These are phyloP conservation scores for Hemileia vastatrix DNA, from an alignment of 1,284 basidiomycete genomes.

Conservation along the genomic window DNA sequence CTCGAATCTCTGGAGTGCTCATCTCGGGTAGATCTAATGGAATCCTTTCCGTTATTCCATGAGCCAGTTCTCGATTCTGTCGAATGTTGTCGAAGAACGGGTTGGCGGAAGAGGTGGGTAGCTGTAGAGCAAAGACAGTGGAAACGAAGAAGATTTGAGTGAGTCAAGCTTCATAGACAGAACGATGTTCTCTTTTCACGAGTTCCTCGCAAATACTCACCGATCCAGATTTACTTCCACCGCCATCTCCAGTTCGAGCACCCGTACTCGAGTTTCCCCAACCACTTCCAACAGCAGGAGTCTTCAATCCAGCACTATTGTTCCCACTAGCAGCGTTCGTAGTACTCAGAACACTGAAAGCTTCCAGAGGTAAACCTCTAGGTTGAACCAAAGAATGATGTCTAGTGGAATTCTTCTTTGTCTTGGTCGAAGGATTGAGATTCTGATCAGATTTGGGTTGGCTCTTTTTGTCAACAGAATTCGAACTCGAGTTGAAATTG, in stretches of 20 bases:
- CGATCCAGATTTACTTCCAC: background rate
- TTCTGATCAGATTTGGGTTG: background rate
- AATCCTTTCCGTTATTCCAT: constrained; percentile 39
- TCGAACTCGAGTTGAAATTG: background rate
- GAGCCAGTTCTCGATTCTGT: constrained; percentile 50
- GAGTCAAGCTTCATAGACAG: too few relatives aligned
- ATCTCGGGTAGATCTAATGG: constrained; percentile 56
- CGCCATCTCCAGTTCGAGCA: background rate
- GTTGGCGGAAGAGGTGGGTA: constrained; percentile 34
- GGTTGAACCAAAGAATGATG: constrained; percentile 32
- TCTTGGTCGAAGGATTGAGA: background rate
- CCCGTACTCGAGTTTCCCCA: background rate
- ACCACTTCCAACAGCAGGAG: background rate
- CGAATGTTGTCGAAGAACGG: constrained; percentile 74
- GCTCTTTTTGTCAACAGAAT: too few relatives aligned
- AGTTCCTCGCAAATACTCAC: background rate
- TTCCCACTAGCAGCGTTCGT: background rate
- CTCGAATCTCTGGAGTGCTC: constrained; percentile 44
- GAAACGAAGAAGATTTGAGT: too few relatives aligned
- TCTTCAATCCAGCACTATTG: background rate
- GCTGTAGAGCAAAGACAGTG: background rate
- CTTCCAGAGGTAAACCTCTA: constrained; percentile 31
- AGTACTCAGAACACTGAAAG: constrained; percentile 34
- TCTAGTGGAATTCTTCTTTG: background rate
- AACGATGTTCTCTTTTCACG: too few relatives aligned